Conservation (phyloP, 768 basidiomycete genomes). For the Mycena metata region DNA sequence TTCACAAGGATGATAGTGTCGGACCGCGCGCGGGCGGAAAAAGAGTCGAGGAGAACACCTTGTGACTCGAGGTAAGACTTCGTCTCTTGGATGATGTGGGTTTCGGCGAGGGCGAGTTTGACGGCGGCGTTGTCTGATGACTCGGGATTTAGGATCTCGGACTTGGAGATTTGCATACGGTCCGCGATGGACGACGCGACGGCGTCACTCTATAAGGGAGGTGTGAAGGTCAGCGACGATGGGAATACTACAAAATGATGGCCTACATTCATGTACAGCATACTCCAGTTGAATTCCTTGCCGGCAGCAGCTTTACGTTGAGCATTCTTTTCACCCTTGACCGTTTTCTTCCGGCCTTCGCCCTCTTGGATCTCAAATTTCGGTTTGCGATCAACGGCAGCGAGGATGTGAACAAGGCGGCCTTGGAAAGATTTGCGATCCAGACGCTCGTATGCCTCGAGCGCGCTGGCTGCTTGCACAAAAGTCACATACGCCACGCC, state of each 20-base stretch:
- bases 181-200: conserved; percentile 92
- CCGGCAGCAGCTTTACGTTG: conserved; percentile 78
- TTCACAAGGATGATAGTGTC: conserved; percentile 92
- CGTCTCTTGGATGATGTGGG: conserved; percentile 95
- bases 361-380: conserved; percentile 59
- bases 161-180: conserved; percentile 88
- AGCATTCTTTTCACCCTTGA: conserved; percentile 72
- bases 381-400: conserved; percentile 78
- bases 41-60: conserved; percentile 74
- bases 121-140: conserved; percentile 84
- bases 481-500: conserved; percentile 68
- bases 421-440: conserved; percentile 94
- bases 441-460: conserved; percentile 81
- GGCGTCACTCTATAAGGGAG: conserved; percentile 84
- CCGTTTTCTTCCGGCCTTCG: conserved; percentile 59
- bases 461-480: conserved; percentile 53
- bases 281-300: conserved; percentile 92
- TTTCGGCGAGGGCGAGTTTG: conserved; percentile 96
- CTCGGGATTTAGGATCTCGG: conserved; percentile 90
- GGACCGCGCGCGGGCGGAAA: conserved; percentile 69
- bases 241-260: conserved; percentile 19
- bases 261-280: conserved; percentile 98
- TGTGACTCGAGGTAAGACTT: conserved; percentile 89
- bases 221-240: conserved; percentile 39
- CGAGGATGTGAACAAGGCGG: conserved; percentile 89